Evolutionary conservation across 2,329 filamentous ascomycete genomes (phyloP), one percentile per base, ranked within the genome.

Genomic region (Graphilbum sp.): DNA sequence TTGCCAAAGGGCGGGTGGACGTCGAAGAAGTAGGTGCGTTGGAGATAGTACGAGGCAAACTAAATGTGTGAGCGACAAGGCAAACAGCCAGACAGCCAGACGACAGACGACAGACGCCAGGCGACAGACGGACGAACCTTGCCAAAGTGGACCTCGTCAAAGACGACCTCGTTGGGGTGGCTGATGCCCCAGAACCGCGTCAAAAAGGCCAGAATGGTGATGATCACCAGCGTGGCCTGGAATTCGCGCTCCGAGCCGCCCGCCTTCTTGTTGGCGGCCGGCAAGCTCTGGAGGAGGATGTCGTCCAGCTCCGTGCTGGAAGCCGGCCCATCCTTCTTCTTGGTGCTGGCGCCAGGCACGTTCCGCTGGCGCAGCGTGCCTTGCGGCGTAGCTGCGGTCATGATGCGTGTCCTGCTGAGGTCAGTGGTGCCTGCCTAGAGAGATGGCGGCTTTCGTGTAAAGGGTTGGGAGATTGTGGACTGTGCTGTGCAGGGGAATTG

Each of bases 21-120:
- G 64, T 98, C 90, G 75, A 98, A 98, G 70, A 98, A 98, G 67
- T 96, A 98, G 45, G 86, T 95, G 52, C 86, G 80, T 63, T 95
- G 79, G 50, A 98, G 78, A 58, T 98, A 98, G 55, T 75, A 79
- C 10, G 75, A 80, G 40, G 75, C 75, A 53, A 80, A 80, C 75
- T 80, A 49, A 3, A 13, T 18, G 23, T 20, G 5, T 20, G 5
- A 10, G 2, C 5, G n/a, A n/a, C n/a, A 19, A 16, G 31, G 21
- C 21, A 32, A 10, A 3, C 13, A 31, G n/a, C 33, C 23, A 21
- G 19, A 11, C 34, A 4, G 18, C 18, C 2, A 25, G 27, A 29
- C 8, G 27, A 29, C 21, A 24, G 21, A 24, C 5, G 11, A 11
- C 6, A 24, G 21, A 24, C 7, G 27, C 13, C 6, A 13, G 13